Base-by-base conservation (phyloP, 2,329 filamentous ascomycete genomes). In the Blastomyces parvus region DNA sequence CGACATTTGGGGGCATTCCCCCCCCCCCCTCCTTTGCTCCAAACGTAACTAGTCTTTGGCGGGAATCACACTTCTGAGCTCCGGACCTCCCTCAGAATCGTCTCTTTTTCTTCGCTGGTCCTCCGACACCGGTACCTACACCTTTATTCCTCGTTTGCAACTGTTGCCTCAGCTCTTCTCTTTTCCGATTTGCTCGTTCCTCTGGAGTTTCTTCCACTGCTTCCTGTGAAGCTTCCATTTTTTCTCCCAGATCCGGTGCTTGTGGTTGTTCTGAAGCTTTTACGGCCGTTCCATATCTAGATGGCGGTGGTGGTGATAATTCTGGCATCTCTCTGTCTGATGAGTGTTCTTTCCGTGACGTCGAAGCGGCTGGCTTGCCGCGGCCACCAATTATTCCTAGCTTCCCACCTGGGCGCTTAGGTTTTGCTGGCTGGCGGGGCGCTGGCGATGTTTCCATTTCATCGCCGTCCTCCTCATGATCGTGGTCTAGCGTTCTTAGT, bases 31-130 rank as follows among this genome's bases (percentile, higher is more conserved):
- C 19, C 17, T 55, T 38, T n/a, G 9, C 25, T 19, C 33, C 8
- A 57, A 42, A 42, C 17, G 14, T 9, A 13, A 5, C 40, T 44
- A 19, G 3, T 44, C 40, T 17, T 44, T 7, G 7, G 14, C 30
- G 8, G n/a, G 13, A 36, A 42, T 30, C 42, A 46, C 40, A 46
- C 2, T 13, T 11, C 17, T 25, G 7, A 30, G 8, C 25, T 27
- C 38, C 0, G 2, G 17, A 44, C 11, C 48, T 25, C 11, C 11
- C 2, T 76, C 70, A 85, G 66, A 85, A 85, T 64, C 76, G 83
- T 63, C 83, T 72, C 70, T 82, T 84, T 77, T 85, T 86, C 76
- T 82, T 86, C 22, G 71, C 76, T 11, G 79, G 78, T n/a, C 58
- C 57, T 19, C 52, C 63, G 13, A 9, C 38, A 38, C 38, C 50